Percentiles rank a stretch among this genome's conserved stretches.
These are phyloP conservation scores for Eucalyptus marginata DNA, from an alignment of 345 rosid species.

Conservation along the genomic window DNA sequence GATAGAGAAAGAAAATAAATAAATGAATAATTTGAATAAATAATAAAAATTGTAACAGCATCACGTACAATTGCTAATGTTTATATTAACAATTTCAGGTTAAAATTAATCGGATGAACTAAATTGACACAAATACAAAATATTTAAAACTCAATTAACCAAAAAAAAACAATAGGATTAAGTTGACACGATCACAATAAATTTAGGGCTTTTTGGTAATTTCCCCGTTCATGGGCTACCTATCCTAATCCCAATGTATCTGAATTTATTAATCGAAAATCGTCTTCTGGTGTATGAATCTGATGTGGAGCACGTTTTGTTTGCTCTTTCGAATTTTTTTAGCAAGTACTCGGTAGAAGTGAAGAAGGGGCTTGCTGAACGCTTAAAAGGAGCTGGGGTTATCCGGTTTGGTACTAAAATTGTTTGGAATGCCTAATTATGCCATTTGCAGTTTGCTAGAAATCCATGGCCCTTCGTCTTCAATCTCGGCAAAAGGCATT, in stretches of 20 bases:
- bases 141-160: fast-evolving
- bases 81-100: fast-evolving
- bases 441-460: not conserved
- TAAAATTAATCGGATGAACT: fast-evolving
- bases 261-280: not conserved
- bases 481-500: not conserved
- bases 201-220: no score
- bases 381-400: not conserved
- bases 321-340: not conserved
- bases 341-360: not conserved
- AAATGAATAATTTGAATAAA: no score
- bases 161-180: no score
- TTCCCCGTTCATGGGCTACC: fast-evolving
- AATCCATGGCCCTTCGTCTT: not conserved
- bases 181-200: fast-evolving
- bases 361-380: not conserved
- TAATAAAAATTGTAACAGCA: fast-evolving
- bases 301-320: not conserved
- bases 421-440: not conserved
- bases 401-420: not conserved
- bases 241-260: not conserved
- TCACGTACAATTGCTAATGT: fast-evolving
- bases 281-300: not conserved
- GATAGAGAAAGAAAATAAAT: no score
- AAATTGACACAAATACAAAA: no score